phyloP scores from a whole-genome alignment of 306 rosid genomes.

The Cicer chorassanicum region DNA sequence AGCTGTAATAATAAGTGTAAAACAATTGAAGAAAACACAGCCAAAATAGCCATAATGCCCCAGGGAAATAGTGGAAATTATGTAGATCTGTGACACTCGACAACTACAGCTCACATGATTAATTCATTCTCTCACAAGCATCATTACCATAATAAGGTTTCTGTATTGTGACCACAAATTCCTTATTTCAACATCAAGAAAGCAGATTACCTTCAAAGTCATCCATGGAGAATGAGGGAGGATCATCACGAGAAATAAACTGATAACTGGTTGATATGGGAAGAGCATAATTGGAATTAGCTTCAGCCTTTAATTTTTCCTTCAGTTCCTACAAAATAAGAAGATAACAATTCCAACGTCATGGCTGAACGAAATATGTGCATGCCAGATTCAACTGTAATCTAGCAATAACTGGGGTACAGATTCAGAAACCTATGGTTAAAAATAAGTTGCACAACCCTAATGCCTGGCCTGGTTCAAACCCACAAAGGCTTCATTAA shows the following conservation, averaged over 20 bases:
- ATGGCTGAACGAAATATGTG: slow-evolving; percentile 2
- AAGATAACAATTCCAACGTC: slow-evolving; percentile 39
- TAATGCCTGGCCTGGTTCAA: background rate
- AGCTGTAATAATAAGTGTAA: slow-evolving; percentile 6
- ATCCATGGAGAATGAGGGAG: slow-evolving; percentile 84
- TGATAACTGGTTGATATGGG: slow-evolving; percentile 52
- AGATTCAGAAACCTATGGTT: slow-evolving; percentile 8
- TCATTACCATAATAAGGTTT: slow-evolving; percentile 15
- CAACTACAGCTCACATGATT: slow-evolving; percentile 13
- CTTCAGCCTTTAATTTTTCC: slow-evolving; percentile 86
- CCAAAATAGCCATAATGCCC: slow-evolving; percentile 28
- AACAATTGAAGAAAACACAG: background rate
- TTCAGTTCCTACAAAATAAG: slow-evolving; percentile 62
- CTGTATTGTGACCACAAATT: slow-evolving; percentile 20
- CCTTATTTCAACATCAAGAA: slow-evolving; percentile 34
- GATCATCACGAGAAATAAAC: slow-evolving; percentile 45
- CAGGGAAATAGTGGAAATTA: slow-evolving; percentile 18
- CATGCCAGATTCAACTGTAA: slow-evolving; percentile 13
- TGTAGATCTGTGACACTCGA: background rate
- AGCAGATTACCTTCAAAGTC: slow-evolving; percentile 83
- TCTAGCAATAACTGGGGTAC: background rate
- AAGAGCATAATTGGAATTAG: slow-evolving; percentile 59
- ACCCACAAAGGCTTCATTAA: slow-evolving; percentile 17
- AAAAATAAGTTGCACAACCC: slow-evolving; percentile 31
- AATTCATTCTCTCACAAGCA: background rate